These are phyloP conservation scores for Triticum monococcum DNA, from an alignment of 176 grass and related monocot species.

Conservation along the genomic window DNA sequence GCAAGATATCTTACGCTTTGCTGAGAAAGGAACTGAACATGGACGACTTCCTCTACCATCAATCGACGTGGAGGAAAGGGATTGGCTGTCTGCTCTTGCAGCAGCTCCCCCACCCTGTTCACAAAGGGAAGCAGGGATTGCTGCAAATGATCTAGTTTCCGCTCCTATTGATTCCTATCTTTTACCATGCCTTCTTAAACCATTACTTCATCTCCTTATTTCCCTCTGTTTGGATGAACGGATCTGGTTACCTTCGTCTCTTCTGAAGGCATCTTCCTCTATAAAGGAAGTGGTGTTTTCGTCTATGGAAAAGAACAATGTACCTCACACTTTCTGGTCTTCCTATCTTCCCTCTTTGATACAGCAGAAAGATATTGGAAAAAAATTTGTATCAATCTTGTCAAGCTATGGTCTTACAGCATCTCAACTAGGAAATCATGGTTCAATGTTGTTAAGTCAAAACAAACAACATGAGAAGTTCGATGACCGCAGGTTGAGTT, in stretches of 20 bases:
- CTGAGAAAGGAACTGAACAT: constrained; percentile 61
- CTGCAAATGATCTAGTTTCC: constrained; percentile 71
- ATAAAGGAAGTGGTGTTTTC: constrained; percentile 65
- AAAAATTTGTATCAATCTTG: constrained; percentile 64
- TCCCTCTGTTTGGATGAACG: constrained; percentile 79
- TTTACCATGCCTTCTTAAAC: constrained; percentile 71
- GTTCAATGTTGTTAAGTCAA: constrained; percentile 30
- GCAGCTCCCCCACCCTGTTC: constrained; percentile 95
- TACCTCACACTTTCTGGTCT: constrained; percentile 54
- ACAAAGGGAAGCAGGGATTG: constrained; percentile 81
- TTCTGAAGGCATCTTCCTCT: constrained; percentile 66
- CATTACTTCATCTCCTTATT: constrained; percentile 67
- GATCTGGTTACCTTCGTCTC: constrained; percentile 74
- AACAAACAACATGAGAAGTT: constrained; percentile 40
- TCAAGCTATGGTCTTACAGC: constrained; percentile 63
- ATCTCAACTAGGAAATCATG: constrained; percentile 47
- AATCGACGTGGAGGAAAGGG: constrained; percentile 77
- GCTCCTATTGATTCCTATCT: constrained; percentile 74
- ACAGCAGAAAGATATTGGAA: constrained; percentile 51
- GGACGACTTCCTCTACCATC: constrained; percentile 68
- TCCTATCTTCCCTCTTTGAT: constrained; percentile 71
- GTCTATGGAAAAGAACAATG: constrained; percentile 60
- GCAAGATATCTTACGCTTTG: constrained; percentile 65
- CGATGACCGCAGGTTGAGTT: constrained; percentile 41
- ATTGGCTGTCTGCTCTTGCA: constrained; percentile 84